Evolutionary conservation across 768 basidiomycete species (phyloP), one percentile per base, ranked within the genome.

Genomic region (Cubamyces sp.): DNA sequence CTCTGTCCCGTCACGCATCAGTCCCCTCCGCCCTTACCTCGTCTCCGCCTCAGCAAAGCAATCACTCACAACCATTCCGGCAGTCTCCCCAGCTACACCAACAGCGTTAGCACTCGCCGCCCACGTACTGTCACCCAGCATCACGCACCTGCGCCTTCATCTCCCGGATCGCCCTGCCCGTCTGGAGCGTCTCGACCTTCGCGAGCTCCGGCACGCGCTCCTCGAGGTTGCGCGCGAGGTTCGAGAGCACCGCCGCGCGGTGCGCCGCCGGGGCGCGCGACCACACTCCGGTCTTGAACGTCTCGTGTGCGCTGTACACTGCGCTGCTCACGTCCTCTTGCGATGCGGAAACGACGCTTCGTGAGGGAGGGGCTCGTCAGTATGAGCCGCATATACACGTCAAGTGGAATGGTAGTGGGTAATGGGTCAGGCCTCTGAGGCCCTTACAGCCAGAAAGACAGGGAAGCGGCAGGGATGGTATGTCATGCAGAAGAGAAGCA

Each of bases 41-140:
- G 11, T 54, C 45, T 40, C 16, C 14, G 57, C 41, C 40, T 23
- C 48, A 34, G 61, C 9, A 5, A 18, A 42, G 28, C n/a, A 4
- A 16, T n/a, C 4, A 77, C 88, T 73, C 66, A 92, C 90, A 94
- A 79, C 93, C 93, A 95, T 73, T 94, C 91, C 5, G 92, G 91
- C 39, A 94, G 78, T 41, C 93, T 80, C 1, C 64, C 64, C 26
- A 65, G 41, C 63, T 64, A 41, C 61, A 21, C 47, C 54, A 3
- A 19, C 6, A 19, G 5, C 23, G 49, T 60, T 15, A 57, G 19
- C 16, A 12, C 21, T 40, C 23, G 23, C 21, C 25, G 39, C 42
- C 12, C 54, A n/a, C 5, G 6, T n/a, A 14, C 39, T 3, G 18
- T 18, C 40, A 11, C 15, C 19, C 37, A 8, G 5, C 19, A 34